phyloP scores from a whole-genome alignment of 192 early-diverging fungal species.

The Polychytrium aggregatum region DNA sequence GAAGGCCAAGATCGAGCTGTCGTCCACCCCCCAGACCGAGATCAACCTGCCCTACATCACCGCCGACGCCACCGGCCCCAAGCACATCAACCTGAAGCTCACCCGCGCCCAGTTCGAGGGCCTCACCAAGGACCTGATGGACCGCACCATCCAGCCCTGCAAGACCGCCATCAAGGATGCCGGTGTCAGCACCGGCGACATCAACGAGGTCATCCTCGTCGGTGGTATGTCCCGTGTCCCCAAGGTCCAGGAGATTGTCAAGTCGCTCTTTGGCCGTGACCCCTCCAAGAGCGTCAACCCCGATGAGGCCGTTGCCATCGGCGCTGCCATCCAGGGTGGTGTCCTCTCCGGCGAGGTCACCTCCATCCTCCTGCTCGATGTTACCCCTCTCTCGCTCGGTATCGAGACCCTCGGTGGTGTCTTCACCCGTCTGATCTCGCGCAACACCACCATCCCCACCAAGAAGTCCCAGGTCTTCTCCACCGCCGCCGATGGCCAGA shows the following conservation, averaged over 20 bases:
- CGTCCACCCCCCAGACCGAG: conserved; percentile 86
- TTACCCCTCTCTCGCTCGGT: conserved; percentile 94
- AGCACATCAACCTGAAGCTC: conserved; percentile 94
- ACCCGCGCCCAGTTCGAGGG: conserved; percentile 83
- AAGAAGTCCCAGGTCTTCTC: conserved; percentile 99
- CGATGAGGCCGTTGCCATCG: conserved; percentile 96
- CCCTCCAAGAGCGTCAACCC: conserved; percentile 95
- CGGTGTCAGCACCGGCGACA: conserved; percentile 62
- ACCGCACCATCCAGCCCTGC: conserved; percentile 86
- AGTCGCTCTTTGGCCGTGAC: conserved; percentile 77
- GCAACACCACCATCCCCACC: conserved; percentile 98
- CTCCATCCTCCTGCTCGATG: conserved; percentile 90
- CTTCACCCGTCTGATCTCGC: conserved; percentile 90
- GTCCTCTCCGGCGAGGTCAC: conserved; percentile 93
- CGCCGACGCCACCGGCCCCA: conserved; percentile 77
- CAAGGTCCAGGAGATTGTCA: conserved; percentile 89
- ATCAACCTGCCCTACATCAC: conserved; percentile 97
- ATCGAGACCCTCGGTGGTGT: conserved; percentile 98
- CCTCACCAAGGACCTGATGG: conserved; percentile 66
- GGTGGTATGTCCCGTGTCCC: conserved; percentile 98
- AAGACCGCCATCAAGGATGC: conserved; percentile 97
- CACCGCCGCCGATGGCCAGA: conserved; percentile 96
- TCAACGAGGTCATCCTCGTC: conserved; percentile 92
- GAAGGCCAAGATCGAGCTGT: conserved; percentile 98
- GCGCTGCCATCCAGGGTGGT: conserved; percentile 97